A percentile compares a stretch with the other conserved stretches of the same genome.
Evolutionary conservation across 495 filamentous ascomycete species (phyloP).

Genomic region (Xylaria bambusicola): DNA sequence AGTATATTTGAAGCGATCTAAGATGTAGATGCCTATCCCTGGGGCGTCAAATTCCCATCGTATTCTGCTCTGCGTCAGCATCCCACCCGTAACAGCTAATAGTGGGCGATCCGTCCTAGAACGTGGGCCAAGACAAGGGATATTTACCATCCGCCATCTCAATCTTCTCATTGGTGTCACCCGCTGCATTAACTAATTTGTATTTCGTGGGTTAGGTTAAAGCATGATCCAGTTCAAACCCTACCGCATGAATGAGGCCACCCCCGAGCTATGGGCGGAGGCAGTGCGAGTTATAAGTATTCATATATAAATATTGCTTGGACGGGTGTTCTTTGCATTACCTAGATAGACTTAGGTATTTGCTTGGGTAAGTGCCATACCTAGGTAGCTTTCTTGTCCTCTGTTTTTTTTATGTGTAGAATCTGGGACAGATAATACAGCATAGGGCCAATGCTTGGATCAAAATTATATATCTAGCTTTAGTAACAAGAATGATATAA

Average conservation of each 20-base stretch:
- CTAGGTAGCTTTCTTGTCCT: too few relatives aligned
- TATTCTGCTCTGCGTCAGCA: conserved; percentile 10
- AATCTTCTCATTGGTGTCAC: background rate
- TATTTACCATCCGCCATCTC: background rate
- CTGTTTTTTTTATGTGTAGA: too few relatives aligned
- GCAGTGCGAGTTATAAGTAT: too few relatives aligned
- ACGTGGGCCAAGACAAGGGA: conserved; percentile 5
- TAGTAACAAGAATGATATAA: too few relatives aligned
- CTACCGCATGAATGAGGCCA: background rate
- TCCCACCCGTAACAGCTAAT: background rate
- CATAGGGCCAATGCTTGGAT: too few relatives aligned
- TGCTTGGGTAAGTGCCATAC: too few relatives aligned
- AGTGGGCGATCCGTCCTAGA: background rate
- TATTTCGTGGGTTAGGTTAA: background rate
- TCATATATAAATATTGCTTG: too few relatives aligned
- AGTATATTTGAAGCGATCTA: background rate
- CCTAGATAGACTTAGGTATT: too few relatives aligned
- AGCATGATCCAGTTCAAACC: background rate
- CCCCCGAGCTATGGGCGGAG: too few relatives aligned
- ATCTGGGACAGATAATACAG: too few relatives aligned
- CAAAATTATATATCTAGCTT: too few relatives aligned
- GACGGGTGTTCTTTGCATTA: too few relatives aligned
- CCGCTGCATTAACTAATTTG: background rate
- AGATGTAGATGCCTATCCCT: background rate
- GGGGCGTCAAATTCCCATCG: conserved; percentile 4